A percentile compares a stretch with the other conserved stretches of the same genome.
phyloP scores from a whole-genome alignment of 805 yeast genomes.

The Pichia occidentalis region DNA sequence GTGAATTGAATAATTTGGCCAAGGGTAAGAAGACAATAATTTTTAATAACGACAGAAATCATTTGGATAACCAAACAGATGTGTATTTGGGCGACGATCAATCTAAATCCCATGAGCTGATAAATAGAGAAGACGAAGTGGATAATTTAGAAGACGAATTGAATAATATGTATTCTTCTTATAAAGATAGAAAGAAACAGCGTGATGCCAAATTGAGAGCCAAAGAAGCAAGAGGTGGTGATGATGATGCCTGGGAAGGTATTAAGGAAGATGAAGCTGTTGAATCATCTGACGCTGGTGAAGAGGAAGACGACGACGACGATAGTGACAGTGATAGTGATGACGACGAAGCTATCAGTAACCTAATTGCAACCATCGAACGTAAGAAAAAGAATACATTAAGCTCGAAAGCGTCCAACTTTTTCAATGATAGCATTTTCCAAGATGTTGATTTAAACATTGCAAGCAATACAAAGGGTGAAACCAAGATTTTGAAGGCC shows the following conservation, averaged over 20 bases:
- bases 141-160: conserved; percentile 76
- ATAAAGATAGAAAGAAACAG: conserved; percentile 60
- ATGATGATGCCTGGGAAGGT: conserved; percentile 70
- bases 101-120: conserved; percentile 16
- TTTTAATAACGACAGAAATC: conserved; percentile 42
- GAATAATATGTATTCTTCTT: conserved; percentile 71
- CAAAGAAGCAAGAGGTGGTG: conserved; percentile 68
- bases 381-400: conserved; percentile 39
- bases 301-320: conserved; percentile 37
- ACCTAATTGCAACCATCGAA: conserved; percentile 46
- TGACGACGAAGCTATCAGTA: conserved; percentile 64
- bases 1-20: conserved; percentile 64
- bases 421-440: conserved; percentile 51
- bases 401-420: conserved; percentile 34
- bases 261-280: conserved; percentile 37
- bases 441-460: conserved; percentile 38
- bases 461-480: conserved; percentile 12
- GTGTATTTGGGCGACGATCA: conserved; percentile 22
- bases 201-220: conserved; percentile 65
- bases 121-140: conserved; percentile 40
- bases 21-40: conserved; percentile 69
- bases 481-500: conserved; percentile 12
- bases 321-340: conserved; percentile 51
- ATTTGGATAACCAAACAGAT: conserved; percentile 40
- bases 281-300: conserved; percentile 26